Evolutionary conservation across 306 rosid species (phyloP).

Genomic region (Citrullus amarus): DNA sequence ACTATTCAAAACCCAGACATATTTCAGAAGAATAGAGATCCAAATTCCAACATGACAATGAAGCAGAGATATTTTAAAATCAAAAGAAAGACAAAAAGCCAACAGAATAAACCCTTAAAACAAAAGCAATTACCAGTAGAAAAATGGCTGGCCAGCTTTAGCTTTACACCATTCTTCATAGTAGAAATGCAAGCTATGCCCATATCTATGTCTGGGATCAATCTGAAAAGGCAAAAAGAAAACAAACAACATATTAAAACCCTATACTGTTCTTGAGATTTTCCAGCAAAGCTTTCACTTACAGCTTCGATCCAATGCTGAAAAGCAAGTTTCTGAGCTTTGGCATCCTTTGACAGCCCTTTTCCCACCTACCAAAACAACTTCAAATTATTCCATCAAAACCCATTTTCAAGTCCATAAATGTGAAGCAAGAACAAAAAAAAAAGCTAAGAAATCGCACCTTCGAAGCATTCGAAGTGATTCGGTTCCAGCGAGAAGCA

Average conservation of each 20-base stretch:
- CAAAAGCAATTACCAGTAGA: constrained; percentile 49
- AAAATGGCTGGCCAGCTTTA: constrained; percentile 88
- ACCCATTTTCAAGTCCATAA: not conserved
- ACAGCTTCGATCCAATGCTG: constrained; percentile 99
- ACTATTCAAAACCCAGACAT: not conserved
- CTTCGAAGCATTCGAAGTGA: constrained; percentile 70
- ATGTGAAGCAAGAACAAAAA: not conserved
- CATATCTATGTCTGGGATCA: constrained; percentile 95
- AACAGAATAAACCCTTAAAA: not conserved
- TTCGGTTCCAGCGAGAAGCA: constrained; percentile 56
- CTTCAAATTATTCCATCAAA: not conserved
- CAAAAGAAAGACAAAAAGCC: not conserved
- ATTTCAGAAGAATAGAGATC: not conserved
- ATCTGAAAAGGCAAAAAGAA: constrained; percentile 31
- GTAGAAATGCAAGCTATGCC: constrained; percentile 77
- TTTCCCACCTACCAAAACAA: constrained; percentile 64
- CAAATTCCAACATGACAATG: not conserved
- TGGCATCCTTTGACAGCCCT: constrained; percentile 64
- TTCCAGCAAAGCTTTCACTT: constrained; percentile 6
- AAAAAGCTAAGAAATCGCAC: constrained; percentile 12
- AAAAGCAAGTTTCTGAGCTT: constrained; percentile 88
- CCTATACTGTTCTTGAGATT: not conserved
- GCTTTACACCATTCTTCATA: constrained; percentile 73
- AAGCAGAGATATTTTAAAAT: not conserved
- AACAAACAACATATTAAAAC: not conserved